phyloP scores from a whole-genome alignment of 495 filamentous ascomycete genomes.

The Clavariopsis aquatica region DNA sequence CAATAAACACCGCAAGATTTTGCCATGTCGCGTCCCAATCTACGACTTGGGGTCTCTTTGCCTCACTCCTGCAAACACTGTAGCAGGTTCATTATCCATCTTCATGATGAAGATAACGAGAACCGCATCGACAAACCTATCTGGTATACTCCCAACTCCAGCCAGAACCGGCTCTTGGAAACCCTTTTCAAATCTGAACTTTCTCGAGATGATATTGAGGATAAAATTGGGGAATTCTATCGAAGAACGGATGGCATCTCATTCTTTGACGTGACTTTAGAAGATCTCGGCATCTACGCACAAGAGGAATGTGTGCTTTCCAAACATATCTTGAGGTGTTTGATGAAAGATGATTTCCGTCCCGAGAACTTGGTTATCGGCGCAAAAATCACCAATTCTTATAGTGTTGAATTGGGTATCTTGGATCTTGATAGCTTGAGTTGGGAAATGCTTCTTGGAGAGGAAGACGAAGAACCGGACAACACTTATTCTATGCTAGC shows the following conservation, averaged over 20 bases:
- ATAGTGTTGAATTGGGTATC: constrained; percentile 4
- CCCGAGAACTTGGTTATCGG: constrained; percentile 2
- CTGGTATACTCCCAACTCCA: not conserved
- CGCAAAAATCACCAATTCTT: not conserved
- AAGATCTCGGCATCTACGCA: not conserved
- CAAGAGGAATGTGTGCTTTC: constrained; percentile 1
- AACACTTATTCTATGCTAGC: constrained; percentile 1
- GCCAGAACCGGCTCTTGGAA: not conserved
- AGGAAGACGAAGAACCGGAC: not conserved
- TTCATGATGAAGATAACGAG: not conserved
- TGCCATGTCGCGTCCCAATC: not conserved
- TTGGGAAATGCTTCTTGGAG: not conserved
- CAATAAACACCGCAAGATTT: not conserved
- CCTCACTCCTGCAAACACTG: constrained; percentile 5
- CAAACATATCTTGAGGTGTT: not conserved
- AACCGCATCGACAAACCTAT: not conserved
- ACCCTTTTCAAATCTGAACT: not conserved
- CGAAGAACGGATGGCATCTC: constrained; percentile 3
- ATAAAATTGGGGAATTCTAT: not conserved
- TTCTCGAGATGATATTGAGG: not conserved
- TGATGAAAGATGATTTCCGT: not conserved
- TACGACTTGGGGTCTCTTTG: not conserved
- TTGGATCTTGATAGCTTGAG: not conserved
- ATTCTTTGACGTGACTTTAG: not conserved
- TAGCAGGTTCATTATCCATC: constrained; percentile 3